Conservation (phyloP, 116 monocot genomes). For the Phalaenopsis hybrid region DNA sequence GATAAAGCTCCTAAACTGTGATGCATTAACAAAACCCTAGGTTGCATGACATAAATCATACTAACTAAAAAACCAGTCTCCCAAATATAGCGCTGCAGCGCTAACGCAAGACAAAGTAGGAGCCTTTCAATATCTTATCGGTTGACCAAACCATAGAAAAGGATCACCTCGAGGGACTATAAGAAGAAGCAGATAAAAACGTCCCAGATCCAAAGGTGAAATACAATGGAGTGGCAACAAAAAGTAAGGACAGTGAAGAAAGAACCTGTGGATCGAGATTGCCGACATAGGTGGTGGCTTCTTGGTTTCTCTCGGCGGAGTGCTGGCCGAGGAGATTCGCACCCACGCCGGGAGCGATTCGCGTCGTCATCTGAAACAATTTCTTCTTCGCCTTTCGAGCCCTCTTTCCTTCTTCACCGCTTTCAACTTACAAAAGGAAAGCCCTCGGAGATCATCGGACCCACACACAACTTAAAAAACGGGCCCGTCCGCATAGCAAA, state of each 20-base stretch:
- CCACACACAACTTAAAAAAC: too few relatives aligned
- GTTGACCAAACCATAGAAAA: background rate
- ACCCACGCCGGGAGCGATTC: slow-evolving; percentile 81
- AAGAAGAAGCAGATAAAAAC: background rate
- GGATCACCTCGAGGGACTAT: background rate
- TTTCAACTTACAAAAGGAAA: too few relatives aligned
- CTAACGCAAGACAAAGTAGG: background rate
- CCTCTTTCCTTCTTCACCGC: background rate
- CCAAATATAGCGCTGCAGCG: background rate
- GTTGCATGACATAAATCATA: background rate
- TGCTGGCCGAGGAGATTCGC: slow-evolving; percentile 92
- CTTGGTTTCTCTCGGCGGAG: slow-evolving; percentile 88
- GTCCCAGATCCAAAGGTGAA: background rate
- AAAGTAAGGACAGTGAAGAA: background rate
- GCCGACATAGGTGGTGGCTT: slow-evolving; percentile 80
- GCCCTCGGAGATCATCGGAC: too few relatives aligned
- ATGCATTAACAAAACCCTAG: background rate
- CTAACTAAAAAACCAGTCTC: background rate
- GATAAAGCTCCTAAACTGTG: background rate
- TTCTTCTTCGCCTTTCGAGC: background rate
- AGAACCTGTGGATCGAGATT: slow-evolving; percentile 81
- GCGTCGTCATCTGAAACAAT: slow-evolving; percentile 38
- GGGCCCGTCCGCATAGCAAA: too few relatives aligned
- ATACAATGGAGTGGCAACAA: background rate
- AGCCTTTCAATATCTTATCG: background rate